A percentile compares a stretch with the other conserved stretches of the same genome.
Evolutionary conservation across 83 land plant genomes (phyloP).

Genomic region (Picea abies): DNA sequence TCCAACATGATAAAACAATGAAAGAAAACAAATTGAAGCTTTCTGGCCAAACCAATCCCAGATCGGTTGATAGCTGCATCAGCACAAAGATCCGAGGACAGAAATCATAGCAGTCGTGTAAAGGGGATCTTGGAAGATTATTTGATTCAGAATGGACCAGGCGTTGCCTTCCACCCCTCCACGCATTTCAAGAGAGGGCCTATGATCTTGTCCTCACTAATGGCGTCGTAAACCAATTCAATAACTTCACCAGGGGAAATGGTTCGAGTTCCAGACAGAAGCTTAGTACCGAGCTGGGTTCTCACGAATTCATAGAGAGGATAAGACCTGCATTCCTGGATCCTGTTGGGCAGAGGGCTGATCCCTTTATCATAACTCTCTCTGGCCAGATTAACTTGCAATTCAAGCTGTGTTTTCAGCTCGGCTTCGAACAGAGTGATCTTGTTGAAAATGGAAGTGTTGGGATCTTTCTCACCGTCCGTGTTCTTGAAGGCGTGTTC

Average conservation of each 20-base stretch:
- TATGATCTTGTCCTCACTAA: slow-evolving; percentile 34
- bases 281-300: slow-evolving; percentile 31
- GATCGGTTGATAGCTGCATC: too few species aligned
- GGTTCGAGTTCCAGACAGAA: slow-evolving; percentile 38
- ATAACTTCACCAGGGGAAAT: slow-evolving; percentile 53
- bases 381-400: slow-evolving; percentile 33
- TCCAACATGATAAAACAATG: too few species aligned
- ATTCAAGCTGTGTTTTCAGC: slow-evolving; percentile 40
- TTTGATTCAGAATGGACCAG: slow-evolving; percentile 33
- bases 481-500: slow-evolving; percentile 46
- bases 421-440: slow-evolving; percentile 61
- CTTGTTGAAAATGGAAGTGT: slow-evolving; percentile 48
- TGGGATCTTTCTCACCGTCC: slow-evolving; percentile 30
- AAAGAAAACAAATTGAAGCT: too few species aligned
- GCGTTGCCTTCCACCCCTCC: slow-evolving; percentile 45
- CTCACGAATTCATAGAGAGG: slow-evolving; percentile 62
- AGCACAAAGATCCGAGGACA: too few species aligned
- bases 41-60: too few species aligned
- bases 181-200: slow-evolving; percentile 52
- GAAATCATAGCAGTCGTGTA: too few species aligned
- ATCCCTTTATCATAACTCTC: slow-evolving; percentile 27
- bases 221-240: slow-evolving; percentile 49
- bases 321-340: slow-evolving; percentile 56
- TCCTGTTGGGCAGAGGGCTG: slow-evolving; percentile 48
- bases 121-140: too few species aligned